phyloP scores from a whole-genome alignment of 179 eudicot genomes.

The Camellia oleifera region DNA sequence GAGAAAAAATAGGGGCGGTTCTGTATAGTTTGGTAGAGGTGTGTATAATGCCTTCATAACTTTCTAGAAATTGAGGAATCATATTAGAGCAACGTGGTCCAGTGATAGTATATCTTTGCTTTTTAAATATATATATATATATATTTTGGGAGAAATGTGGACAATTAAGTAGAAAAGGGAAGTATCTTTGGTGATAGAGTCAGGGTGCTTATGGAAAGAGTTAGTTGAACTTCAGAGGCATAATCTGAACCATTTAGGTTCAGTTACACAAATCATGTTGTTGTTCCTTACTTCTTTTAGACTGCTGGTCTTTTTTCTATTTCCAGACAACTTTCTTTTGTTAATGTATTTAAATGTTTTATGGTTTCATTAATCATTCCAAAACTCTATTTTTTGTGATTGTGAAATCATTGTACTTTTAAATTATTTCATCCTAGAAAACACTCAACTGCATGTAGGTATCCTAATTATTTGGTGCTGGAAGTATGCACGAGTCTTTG shows the following conservation, averaged over 20 bases:
- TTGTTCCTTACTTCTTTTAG: neutral
- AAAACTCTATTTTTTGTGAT: neutral
- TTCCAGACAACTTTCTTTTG: neutral
- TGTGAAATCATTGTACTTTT: neutral
- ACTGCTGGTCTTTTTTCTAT: neutral
- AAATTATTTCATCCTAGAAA: neutral
- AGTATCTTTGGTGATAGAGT: neutral
- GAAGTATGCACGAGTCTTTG: neutral
- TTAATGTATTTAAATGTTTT: neutral
- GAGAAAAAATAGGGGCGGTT: neutral
- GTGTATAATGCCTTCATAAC: neutral
- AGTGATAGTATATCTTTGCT: neutral
- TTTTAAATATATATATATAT: neutral
- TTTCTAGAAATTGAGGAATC: slow-evolving; percentile 7
- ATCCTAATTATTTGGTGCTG: neutral
- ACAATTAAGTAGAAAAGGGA: neutral
- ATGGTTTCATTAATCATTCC: neutral
- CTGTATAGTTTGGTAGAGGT: neutral
- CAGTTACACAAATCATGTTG: too few relatives aligned
- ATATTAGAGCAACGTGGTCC: neutral
- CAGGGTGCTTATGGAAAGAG: neutral
- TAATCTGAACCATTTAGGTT: neutral
- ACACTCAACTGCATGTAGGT: neutral
- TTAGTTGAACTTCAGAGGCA: neutral
- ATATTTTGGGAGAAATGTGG: neutral